These are phyloP conservation scores for Aquilaria malaccensis DNA, from an alignment of 345 rosid genomes.

Conservation along the genomic window DNA sequence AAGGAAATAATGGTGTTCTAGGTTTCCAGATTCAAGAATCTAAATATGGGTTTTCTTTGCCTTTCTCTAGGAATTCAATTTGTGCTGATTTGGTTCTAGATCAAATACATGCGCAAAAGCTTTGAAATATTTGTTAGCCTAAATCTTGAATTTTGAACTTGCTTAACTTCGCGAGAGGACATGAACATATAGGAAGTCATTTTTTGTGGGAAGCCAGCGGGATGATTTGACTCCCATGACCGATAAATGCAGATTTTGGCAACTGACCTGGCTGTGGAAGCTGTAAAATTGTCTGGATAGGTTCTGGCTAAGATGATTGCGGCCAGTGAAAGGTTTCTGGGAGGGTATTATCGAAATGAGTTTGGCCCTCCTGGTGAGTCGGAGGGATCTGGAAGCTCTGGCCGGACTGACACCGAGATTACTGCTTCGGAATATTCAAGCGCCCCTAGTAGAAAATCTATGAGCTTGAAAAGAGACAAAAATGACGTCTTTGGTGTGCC, in stretches of 20 bases:
- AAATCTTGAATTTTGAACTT: too few species aligned
- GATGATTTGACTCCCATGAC: conserved; percentile 19
- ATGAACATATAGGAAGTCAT: too few species aligned
- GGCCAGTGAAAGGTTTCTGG: conserved; percentile 43
- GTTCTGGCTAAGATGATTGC: conserved; percentile 39
- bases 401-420: conserved; percentile 57
- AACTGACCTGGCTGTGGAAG: conserved; percentile 8
- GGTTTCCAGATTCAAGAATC: too few species aligned
- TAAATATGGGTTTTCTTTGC: too few species aligned
- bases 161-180: too few species aligned
- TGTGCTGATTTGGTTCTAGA: too few species aligned
- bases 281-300: neutral
- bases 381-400: conserved; percentile 78
- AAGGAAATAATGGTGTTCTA: too few species aligned
- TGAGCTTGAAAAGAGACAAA: conserved; percentile 25
- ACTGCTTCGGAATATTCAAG: conserved; percentile 67
- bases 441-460: conserved; percentile 46
- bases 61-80: too few species aligned
- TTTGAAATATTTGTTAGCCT: too few species aligned
- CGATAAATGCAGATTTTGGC: conserved; percentile 29
- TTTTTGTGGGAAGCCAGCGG: conserved; percentile 1
- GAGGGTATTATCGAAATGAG: conserved; percentile 40
- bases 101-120: too few species aligned
- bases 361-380: conserved; percentile 63
- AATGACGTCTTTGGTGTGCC: conserved; percentile 52